These are phyloP conservation scores for Plantago coronopus DNA, from an alignment of 305 asterid genomes.

Conservation along the genomic window DNA sequence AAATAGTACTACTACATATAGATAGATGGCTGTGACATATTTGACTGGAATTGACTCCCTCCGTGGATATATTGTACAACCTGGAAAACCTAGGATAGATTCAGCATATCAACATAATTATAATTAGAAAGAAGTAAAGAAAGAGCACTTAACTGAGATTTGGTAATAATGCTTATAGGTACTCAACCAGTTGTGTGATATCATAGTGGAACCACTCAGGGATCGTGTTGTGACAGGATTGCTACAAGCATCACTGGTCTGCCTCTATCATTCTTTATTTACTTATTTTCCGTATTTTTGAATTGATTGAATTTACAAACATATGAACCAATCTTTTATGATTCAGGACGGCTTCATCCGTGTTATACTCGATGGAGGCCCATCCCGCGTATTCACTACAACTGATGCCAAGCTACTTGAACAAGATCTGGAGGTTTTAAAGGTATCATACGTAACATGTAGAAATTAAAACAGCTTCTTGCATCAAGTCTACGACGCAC, in stretches of 20 bases:
- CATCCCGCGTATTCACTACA: conserved; percentile 66
- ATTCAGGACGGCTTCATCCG: conserved; percentile 85
- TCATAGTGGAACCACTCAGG: conserved; percentile 87
- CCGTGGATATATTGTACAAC: neutral
- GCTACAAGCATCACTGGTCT: conserved; percentile 96
- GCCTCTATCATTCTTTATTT: conserved; percentile 25
- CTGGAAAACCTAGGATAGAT: neutral
- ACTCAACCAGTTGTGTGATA: conserved; percentile 82
- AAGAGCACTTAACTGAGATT: conserved; percentile 16
- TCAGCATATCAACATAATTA: neutral
- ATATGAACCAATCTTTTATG: conserved; percentile 23
- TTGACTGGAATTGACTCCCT: neutral
- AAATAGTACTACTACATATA: too few relatives aligned
- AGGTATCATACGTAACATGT: conserved; percentile 43
- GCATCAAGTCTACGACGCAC: neutral
- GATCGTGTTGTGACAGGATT: conserved; percentile 96
- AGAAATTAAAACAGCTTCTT: conserved; percentile 2
- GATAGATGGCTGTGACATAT: too few relatives aligned
- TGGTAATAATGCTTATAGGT: conserved; percentile 47
- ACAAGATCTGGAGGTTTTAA: conserved; percentile 82
- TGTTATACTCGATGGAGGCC: conserved; percentile 88
- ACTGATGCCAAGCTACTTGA: conserved; percentile 81
- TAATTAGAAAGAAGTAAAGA: conserved; percentile 1
- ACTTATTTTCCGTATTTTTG: conserved; percentile 1
- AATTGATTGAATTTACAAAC: neutral